Base-by-base conservation (phyloP, 2,329 filamentous ascomycete genomes). In the Thelonectria rubi region DNA sequence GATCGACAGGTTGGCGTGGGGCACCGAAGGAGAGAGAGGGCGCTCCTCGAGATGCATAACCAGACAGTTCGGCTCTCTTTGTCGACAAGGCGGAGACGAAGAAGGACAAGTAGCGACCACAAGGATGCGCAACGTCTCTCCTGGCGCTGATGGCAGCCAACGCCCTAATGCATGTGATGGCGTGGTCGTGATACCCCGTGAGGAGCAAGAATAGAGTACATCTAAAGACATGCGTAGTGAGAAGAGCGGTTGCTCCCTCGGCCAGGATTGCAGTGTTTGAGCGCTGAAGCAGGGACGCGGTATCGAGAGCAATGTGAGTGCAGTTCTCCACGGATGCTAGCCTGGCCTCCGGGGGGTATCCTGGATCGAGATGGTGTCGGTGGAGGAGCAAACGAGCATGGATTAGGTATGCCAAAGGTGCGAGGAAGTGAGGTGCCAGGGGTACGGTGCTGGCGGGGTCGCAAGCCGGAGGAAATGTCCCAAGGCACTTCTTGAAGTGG, bases 171-270 rank as follows among this genome's bases (percentile, higher is more conserved):
- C 94, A 93, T 2, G 87, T 86, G 11, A 89, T 77, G 0, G 94
- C 94, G 2, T 88, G 84, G 5, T 90, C 86, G 72, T 90, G 91
- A 53, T 92, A 89, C 43, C 89, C 89, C 1, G 87, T 86, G 53
- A 96, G 86, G 20, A 94, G 85, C 5, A 97, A 81, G 58, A 97
- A 88, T 1, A 98, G 83, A 2, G 91, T 85, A 72, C 91, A 96
- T 20, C 94, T 90, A 87, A 96, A 97, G 46, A 97, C 83, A 74
- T 98, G 95, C 14, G 87, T 88, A 58, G 92, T 91, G 9, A 96
- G 82, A 68, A 94, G 86, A 4, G 90, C 87, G 1, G 90, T 92
- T 3, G 92, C 88, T 11, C 88, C 86, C 34, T 88, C 86, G 5
- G 86, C 84, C 21, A 71, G 53, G 1, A 93, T 80, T 10, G 85